Base-by-base conservation (phyloP, 306 rosid species). In the Mucuna pruriens region DNA sequence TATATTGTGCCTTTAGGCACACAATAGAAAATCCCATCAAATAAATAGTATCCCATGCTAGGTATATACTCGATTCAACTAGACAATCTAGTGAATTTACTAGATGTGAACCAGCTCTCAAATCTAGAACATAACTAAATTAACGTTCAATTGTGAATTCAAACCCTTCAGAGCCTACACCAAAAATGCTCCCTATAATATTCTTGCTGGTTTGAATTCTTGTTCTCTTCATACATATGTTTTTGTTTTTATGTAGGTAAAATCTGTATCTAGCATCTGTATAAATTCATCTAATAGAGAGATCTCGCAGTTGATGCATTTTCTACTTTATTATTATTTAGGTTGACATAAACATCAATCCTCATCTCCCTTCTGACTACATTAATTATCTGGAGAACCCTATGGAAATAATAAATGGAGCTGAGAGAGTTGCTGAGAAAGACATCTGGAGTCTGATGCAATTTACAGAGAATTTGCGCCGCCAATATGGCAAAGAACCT, bases 401-500 rank as follows among this genome's bases (percentile, higher is more conserved):
- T 51, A 82, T 95, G 94, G 90, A 90, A 86, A 90, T 95, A 66
- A 84, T 95, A 69, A 89, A 86, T 77, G 98, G 86, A 75, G 99
- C 95, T 25, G 97, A 95, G 87, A 85, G 82, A 78, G 97, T 91
- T 65, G 97, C 99, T 22, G 96, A 84, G 85, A 86, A 84, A 83
- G 97, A 87, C 88, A 90, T 88, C 39, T 93, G 98, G 97, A 86
- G 89, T 87, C 82, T 95, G 82, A 88, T 91, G 97, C 97, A 93
- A 82, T 95, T 90, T 81, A 89, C 99, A 48, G 99, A 91, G 76
- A 91, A 80, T 86, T 84, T 95, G 62, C 95, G 94, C 45, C 66
- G 92, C 75, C 98, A 95, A 63, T 88, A 91, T 55, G 99, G 99
- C 79, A 95, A 95, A 79, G 99, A 95, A 82, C 99, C 99, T 71